Evolutionary conservation across 2,329 filamentous ascomycete genomes (phyloP).

Genomic region (Cladophialophora carrionii): DNA sequence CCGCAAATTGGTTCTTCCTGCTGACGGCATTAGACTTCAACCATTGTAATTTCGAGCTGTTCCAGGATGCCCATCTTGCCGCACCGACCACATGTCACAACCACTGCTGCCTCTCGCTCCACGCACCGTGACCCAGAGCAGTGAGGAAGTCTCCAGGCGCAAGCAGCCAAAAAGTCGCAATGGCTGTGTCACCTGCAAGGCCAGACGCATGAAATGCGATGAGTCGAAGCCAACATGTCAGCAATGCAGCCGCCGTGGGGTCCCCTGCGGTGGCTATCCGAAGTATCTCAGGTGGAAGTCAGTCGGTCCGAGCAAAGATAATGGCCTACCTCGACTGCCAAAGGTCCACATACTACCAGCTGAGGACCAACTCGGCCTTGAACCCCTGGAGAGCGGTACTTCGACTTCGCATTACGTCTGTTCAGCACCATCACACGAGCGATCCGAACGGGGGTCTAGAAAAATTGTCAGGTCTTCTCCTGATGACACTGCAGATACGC

Average conservation of each 20-base stretch:
- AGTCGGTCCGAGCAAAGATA: not conserved
- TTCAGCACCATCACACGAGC: not conserved
- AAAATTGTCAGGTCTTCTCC: not conserved
- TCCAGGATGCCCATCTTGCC: not conserved
- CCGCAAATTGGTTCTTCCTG: not conserved
- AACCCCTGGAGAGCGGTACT: not conserved
- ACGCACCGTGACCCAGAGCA: not conserved
- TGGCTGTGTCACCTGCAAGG: constrained; percentile 69
- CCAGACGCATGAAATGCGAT: constrained; percentile 72
- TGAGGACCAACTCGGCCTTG: not conserved
- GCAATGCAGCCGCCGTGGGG: constrained; percentile 67
- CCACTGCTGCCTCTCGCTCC: constrained; percentile 5
- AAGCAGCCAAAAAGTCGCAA: constrained; percentile 23
- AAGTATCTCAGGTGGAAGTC: constrained; percentile 21
- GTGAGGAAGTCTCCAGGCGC: constrained; percentile 15
- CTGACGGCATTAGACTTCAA: not conserved
- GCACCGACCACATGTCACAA: not conserved
- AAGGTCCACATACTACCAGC: not conserved
- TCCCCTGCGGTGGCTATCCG: constrained; percentile 67
- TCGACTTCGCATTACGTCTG: not conserved
- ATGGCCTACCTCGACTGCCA: not conserved
- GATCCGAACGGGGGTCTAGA: not conserved
- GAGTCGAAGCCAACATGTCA: constrained; percentile 70
- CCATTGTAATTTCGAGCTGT: not conserved
- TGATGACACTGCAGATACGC: not conserved